Base-by-base conservation (phyloP, 2,329 filamentous ascomycete species). In the Anthostomella pinea region DNA sequence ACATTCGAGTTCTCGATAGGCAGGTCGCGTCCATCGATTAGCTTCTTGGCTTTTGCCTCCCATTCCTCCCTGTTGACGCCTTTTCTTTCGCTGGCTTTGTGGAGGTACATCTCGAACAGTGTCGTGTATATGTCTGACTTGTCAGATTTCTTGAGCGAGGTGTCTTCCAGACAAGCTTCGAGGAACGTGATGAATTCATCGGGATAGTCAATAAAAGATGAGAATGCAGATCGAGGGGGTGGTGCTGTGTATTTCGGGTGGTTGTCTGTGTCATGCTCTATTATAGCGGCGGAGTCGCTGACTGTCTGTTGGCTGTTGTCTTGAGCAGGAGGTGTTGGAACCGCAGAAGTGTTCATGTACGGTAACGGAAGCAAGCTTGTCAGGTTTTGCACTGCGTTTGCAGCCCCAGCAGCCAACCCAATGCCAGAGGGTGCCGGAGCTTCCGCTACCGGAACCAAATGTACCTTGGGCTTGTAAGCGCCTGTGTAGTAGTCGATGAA, bases 401-500 rank as follows among this genome's bases (percentile, higher is more conserved):
- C 82, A 20, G 85, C 83, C 7, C 75, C 73, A 11, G 69, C 67
- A 4, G 72, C 69, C 29, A 78, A 67, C 1, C 73, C 71, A 6
- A 66, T 66, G 2, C 59, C 59, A 3, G 60, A 55, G 2, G 65
- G 58, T 0, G 62, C 60, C 4, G 62, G 63, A 8, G 57, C 58
- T 15, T 64, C 63, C 23, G 60, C 62, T 1, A 58, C 52, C 6
- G 56, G 51, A 1, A 59, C 53, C 2, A 60, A 68, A 25, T 87
- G 81, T 36, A 84, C 76, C 53, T 80, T 86, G 0, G 88, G 87
- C 34, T 71, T 74, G 58, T 90, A 98, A 40, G 77, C 77, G 16
- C 88, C 89, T 0, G 87, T 95, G 58, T 96, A 98, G 60, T 97
- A 98, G 35, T 93, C 85, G 44, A 95, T 87, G 56, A 98, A 97